phyloP scores from a whole-genome alignment of 2,329 filamentous ascomycete genomes.

The Alternaria gansuensis region DNA sequence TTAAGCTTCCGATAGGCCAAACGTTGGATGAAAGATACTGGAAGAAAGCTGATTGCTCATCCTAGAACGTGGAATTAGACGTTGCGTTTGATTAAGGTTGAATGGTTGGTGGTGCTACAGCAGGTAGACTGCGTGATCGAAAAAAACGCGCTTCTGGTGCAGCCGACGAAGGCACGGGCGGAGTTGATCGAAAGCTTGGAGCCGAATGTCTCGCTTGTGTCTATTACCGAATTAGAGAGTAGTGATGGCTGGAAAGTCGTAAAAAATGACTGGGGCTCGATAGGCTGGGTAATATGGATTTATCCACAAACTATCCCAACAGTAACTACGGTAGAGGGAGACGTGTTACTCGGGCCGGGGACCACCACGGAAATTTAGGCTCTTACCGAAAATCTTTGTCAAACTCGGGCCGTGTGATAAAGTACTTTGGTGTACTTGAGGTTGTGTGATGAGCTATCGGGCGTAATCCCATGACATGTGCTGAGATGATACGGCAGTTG shows the following conservation, averaged over 20 bases:
- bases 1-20: background rate
- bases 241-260: conserved; percentile 4
- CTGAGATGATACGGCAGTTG: conserved; percentile 23
- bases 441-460: conserved; percentile 14
- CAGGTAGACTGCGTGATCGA: conserved; percentile 14
- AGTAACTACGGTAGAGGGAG: background rate
- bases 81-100: conserved; percentile 12
- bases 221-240: conserved; percentile 2
- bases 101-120: conserved; percentile 1
- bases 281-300: conserved; percentile 20
- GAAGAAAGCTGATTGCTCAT: background rate
- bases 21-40: background rate
- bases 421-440: conserved; percentile 12
- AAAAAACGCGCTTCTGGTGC: conserved; percentile 5
- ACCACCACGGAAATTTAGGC: background rate
- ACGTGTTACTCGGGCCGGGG: conserved; percentile 19
- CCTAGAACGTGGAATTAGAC: conserved; percentile 1
- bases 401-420: conserved; percentile 28
- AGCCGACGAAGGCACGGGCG: background rate
- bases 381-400: conserved; percentile 12
- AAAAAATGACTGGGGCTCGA: conserved; percentile 6
- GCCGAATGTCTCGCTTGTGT: conserved; percentile 11
- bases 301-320: conserved; percentile 20
- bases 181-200: background rate
- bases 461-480: conserved; percentile 15